Conservation (phyloP, 192 early-diverging fungal species). For the Coemansia sp. region DNA sequence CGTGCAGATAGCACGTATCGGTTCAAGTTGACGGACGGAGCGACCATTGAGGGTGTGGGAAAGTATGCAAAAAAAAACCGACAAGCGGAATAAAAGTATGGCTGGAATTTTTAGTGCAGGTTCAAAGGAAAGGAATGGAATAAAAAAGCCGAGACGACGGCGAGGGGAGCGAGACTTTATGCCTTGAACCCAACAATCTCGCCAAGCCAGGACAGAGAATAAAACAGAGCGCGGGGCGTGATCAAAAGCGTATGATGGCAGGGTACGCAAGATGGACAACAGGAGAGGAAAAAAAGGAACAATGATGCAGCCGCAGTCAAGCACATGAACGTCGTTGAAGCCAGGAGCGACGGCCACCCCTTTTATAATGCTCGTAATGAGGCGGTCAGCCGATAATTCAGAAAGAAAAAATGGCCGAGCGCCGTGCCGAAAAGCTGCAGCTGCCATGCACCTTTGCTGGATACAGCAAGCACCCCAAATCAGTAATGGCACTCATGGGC, state of each 20-base stretch:
- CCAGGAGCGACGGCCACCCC: background rate
- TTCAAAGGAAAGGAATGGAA: background rate
- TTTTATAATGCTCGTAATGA: background rate
- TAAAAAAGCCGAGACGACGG: background rate
- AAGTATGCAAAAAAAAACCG: background rate
- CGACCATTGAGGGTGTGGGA: slow-evolving; percentile 32
- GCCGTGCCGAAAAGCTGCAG: slow-evolving; percentile 6
- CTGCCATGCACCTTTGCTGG: background rate
- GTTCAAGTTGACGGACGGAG: slow-evolving; percentile 24
- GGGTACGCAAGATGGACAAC: background rate
- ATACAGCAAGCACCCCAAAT: background rate
- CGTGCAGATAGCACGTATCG: slow-evolving; percentile 26
- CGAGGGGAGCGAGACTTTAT: background rate
- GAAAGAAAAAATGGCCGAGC: slow-evolving; percentile 4
- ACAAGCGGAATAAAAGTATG: background rate
- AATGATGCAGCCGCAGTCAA: background rate
- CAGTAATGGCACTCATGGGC: slow-evolving; percentile 14
- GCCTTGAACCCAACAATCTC: background rate
- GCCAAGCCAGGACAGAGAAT: background rate
- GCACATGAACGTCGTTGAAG: background rate
- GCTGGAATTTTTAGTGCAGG: slow-evolving; percentile 3
- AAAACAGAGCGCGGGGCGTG: background rate
- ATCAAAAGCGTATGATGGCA: slow-evolving; percentile 1
- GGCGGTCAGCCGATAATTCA: background rate
- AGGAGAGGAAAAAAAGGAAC: background rate